A percentile compares a stretch with the other conserved stretches of the same genome.
phyloP scores from a whole-genome alignment of 306 rosid species.

The Canavalia gladiata region DNA sequence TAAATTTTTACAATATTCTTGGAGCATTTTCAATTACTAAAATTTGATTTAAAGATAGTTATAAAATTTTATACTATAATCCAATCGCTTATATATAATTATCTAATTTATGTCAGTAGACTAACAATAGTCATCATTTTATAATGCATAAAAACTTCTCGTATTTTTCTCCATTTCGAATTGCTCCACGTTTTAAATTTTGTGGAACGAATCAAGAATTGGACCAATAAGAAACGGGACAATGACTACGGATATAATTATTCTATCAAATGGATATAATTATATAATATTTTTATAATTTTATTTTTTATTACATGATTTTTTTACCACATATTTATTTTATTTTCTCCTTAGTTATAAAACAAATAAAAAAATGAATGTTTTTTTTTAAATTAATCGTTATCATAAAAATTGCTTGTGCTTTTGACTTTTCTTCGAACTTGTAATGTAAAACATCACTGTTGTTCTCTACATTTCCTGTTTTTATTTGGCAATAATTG shows the following conservation, averaged over 20 bases:
- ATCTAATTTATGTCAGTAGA: neutral
- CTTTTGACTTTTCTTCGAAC: neutral
- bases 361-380: no score
- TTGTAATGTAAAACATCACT: neutral
- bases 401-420: neutral
- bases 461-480: neutral
- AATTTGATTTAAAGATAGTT: neutral
- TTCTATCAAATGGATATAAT: no score
- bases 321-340: no score
- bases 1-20: neutral
- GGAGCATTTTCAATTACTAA: neutral
- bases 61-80: neutral
- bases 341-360: no score
- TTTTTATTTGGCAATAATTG: neutral
- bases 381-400: neutral
- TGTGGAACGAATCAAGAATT: neutral
- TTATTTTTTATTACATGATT: no score
- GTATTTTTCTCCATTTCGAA: neutral
- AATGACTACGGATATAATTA: neutral
- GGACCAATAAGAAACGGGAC: neutral
- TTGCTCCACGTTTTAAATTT: conserved; percentile 22
- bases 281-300: no score
- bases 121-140: neutral
- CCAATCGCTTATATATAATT: neutral
- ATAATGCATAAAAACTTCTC: neutral